Evolutionary conservation across 257 asterid species (phyloP).

Genomic region (Nicotiana sylvestris): DNA sequence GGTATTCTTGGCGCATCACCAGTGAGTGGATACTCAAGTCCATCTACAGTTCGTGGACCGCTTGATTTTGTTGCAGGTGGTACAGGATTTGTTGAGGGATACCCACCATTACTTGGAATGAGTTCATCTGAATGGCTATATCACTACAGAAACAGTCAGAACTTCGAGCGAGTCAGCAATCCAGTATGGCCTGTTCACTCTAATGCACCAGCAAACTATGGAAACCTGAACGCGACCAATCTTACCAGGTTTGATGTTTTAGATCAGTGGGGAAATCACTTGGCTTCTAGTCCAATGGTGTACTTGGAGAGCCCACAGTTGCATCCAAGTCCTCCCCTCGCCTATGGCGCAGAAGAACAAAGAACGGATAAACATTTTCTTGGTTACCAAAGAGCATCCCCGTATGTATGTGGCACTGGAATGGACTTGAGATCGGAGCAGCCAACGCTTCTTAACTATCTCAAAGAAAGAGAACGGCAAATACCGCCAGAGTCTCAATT

Average conservation of each 20-base stretch:
- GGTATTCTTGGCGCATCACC: slow-evolving; percentile 83
- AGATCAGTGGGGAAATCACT: slow-evolving; percentile 72
- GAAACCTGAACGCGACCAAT: slow-evolving; percentile 32
- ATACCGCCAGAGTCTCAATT: slow-evolving; percentile 46
- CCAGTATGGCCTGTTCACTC: slow-evolving; percentile 36
- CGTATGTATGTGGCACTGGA: slow-evolving; percentile 46
- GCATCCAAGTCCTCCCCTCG: slow-evolving; percentile 34
- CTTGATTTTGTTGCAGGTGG: slow-evolving; percentile 32
- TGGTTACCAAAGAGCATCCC: slow-evolving; percentile 54
- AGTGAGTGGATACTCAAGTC: slow-evolving; percentile 24
- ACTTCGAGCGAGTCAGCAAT: slow-evolving; percentile 32
- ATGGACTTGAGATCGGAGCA: slow-evolving; percentile 48
- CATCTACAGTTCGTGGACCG: slow-evolving; percentile 28
- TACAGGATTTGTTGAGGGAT: slow-evolving; percentile 46
- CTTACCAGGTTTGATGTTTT: slow-evolving; percentile 44
- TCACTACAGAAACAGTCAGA: slow-evolving; percentile 72
- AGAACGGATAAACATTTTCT: slow-evolving; percentile 31
- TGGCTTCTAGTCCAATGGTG: slow-evolving; percentile 42
- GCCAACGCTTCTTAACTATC: slow-evolving; percentile 56
- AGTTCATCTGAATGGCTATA: slow-evolving; percentile 95
- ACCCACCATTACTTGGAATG: slow-evolving; percentile 63
- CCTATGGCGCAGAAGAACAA: slow-evolving; percentile 40
- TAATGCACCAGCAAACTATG: slow-evolving; percentile 30
- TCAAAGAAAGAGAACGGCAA: slow-evolving; percentile 70
- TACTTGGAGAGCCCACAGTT: slow-evolving; percentile 43